Evolutionary conservation across 2,329 filamentous ascomycete genomes (phyloP).

Genomic region (Apiospora marii): DNA sequence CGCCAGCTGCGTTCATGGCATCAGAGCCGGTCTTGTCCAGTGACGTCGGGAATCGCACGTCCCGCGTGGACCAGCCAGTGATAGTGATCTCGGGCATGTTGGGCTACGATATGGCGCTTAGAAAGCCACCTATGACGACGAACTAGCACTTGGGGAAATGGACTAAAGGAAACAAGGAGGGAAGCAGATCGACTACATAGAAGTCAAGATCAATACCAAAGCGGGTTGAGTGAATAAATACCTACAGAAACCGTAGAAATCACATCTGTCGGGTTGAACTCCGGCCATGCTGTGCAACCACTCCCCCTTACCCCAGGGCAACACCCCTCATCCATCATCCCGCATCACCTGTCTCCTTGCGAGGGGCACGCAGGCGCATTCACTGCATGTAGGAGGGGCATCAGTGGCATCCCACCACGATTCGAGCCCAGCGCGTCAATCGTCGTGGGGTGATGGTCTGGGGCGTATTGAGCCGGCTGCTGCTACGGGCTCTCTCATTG

Average conservation of each 20-base stretch:
- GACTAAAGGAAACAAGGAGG: not conserved
- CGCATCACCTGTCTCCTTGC: not conserved
- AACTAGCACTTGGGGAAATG: not conserved
- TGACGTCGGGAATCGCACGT: constrained; percentile 87
- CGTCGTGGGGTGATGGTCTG: constrained; percentile 21
- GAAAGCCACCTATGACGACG: not conserved
- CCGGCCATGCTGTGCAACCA: not conserved
- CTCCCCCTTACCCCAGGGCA: not conserved
- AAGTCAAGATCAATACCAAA: not conserved
- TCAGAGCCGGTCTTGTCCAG: constrained; percentile 96
- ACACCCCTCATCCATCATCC: not conserved
- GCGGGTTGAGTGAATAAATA: not conserved
- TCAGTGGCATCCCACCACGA: not conserved
- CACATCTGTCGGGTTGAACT: not conserved
- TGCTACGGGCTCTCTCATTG: not conserved
- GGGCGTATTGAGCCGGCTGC: not conserved
- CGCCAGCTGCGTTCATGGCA: constrained; percentile 93
- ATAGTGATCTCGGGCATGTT: constrained; percentile 70
- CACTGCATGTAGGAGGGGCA: constrained; percentile 11
- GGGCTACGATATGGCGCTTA: constrained; percentile 14
- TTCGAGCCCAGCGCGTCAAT: not conserved
- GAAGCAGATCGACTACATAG: no score
- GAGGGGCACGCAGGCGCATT: not conserved
- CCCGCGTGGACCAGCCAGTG: constrained; percentile 74
- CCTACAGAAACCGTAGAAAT: not conserved